Base-by-base conservation (phyloP, 148 eudicot genomes). In the Camellia granthamiana region DNA sequence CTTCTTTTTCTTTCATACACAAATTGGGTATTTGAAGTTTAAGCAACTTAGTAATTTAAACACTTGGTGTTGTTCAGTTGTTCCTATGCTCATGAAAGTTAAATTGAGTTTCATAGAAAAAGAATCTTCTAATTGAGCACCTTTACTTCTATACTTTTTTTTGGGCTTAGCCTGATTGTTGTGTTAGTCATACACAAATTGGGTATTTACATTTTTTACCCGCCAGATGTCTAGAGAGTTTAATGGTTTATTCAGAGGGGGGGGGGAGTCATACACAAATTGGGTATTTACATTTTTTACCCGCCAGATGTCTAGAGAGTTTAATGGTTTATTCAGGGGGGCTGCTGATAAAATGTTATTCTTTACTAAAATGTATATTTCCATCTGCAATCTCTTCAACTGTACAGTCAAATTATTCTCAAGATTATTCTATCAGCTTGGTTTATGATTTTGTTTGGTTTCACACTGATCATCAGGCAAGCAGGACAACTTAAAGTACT, bases 401-500 rank as follows among this genome's bases (percentile, higher is more conserved):
- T 71, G 3, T 52, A 52, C n/a, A 21, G 70, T 72, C 82, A 62
- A 75, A 9, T 60, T 47, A 41, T 79, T 11, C 16, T 41, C 23
- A 38, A 38, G 47, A 2, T 2, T 6, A 11, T 30, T 69, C 19
- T 49, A 47, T 38, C 19, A 49, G 43, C 44, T 51, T 52, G 30
- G 14, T 70, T 78, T 63, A 30, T 54, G 9, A 49, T n/a, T 77
- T 64, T 59, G 51, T 38, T 41, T 86, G 74, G 38, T 79, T 60
- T 77, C 15, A 11, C 63, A 75, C 72, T 85, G 61, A 73, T 85
- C 81, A 69, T 83, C 91, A 96, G 99, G 90, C 92, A 93, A 93
- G 65, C 99, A 61, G 99, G 95, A 81, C 88, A 90, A 81, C 99
- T 96, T 80, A 98, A 96, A 83, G 99, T 93, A 77, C 91, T 96